A percentile compares a stretch with the other conserved stretches of the same genome.
Conservation (phyloP, 768 basidiomycete species). For the Agrocybe pediades region DNA sequence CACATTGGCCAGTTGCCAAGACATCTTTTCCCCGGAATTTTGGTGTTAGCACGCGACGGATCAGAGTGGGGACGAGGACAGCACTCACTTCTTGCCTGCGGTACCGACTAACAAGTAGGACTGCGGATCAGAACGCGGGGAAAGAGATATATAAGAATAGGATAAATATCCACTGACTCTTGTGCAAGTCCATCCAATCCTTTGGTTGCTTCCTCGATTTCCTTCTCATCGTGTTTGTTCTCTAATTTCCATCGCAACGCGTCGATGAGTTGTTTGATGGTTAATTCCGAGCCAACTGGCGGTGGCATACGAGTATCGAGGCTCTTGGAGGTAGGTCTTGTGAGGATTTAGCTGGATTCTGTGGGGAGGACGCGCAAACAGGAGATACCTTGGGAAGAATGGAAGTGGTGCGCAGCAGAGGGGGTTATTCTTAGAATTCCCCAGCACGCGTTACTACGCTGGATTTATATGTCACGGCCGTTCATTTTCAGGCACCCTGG, state of each 20-base stretch:
- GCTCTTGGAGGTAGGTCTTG: too few species aligned
- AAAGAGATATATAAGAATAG: background rate
- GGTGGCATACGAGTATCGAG: background rate
- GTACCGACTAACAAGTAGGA: background rate
- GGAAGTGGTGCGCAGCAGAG: too few species aligned
- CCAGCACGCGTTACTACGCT: too few species aligned
- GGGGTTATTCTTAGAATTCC: too few species aligned
- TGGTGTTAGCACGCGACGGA: background rate
- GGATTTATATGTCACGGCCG: too few species aligned
- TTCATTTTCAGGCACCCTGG: too few species aligned
- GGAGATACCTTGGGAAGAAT: too few species aligned
- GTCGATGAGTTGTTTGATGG: background rate
- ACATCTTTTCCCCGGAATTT: background rate
- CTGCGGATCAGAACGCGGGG: background rate
- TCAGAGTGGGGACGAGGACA: too few species aligned
- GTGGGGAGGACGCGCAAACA: too few species aligned
- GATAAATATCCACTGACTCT: background rate
- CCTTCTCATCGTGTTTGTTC: background rate
- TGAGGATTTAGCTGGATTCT: too few species aligned
- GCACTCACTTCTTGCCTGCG: background rate
- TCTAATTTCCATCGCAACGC: background rate
- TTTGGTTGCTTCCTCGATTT: background rate
- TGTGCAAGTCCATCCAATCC: background rate
- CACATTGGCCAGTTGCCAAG: background rate
- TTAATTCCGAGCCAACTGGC: background rate